Evolutionary conservation across 768 basidiomycete species (phyloP).

Genomic region (Leccinum imitatum): DNA sequence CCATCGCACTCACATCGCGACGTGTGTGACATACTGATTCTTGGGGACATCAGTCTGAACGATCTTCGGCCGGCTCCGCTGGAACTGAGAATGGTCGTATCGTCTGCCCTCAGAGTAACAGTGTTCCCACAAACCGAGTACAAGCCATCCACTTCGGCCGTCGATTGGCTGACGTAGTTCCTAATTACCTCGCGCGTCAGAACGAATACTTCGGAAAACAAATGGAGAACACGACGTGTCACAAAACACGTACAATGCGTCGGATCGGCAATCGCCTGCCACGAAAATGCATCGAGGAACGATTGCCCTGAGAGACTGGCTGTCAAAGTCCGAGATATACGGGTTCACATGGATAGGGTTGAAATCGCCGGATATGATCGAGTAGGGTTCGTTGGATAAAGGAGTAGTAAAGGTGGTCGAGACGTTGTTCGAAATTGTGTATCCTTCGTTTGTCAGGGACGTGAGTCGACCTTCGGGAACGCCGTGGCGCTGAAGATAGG

Average conservation of each 20-base stretch:
- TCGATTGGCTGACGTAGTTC: constrained; percentile 45
- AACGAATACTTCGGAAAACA: too few species aligned
- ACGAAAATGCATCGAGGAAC: too few species aligned
- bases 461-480: constrained; percentile 70
- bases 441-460: constrained; percentile 83
- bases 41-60: constrained; percentile 35
- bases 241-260: too few species aligned
- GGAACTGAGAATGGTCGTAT: constrained; percentile 30
- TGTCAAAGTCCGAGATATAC: constrained; percentile 88
- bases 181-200: constrained; percentile 19
- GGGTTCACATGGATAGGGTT: constrained; percentile 99
- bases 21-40: constrained; percentile 31
- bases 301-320: too few species aligned
- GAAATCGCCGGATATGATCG: constrained; percentile 94
- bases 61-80: constrained; percentile 36
- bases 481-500: constrained; percentile 93
- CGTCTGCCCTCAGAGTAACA: constrained; percentile 34
- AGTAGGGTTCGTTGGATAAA: constrained; percentile 93
- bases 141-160: constrained; percentile 53
- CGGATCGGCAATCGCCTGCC: too few species aligned
- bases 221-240: too few species aligned
- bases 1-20: constrained; percentile 28
- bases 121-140: constrained; percentile 51
- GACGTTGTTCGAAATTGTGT: constrained; percentile 69
- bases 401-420: constrained; percentile 77